Evolutionary conservation across 176 grass and related monocot species (phyloP).

Genomic region (Hsuehochloa calcarea): DNA sequence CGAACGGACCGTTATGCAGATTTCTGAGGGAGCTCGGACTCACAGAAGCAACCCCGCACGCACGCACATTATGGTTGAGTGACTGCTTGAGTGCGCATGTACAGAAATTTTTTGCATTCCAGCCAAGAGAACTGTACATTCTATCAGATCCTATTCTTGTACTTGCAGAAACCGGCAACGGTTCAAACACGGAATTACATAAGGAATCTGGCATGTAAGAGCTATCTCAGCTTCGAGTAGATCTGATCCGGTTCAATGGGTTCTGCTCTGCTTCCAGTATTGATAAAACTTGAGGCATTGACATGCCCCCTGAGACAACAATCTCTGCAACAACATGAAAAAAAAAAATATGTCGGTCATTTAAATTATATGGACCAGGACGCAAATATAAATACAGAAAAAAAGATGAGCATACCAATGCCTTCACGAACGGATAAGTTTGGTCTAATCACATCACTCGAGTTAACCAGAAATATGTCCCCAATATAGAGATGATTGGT

Average conservation of each 20-base stretch:
- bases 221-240: constrained; percentile 47
- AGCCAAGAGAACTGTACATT: constrained; percentile 26
- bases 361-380: background rate
- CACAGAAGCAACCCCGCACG: background rate
- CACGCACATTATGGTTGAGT: background rate
- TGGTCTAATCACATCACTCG: constrained; percentile 60
- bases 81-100: background rate
- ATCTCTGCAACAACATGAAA: constrained; percentile 43
- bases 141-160: constrained; percentile 32
- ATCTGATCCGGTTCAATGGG: constrained; percentile 41
- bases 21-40: background rate
- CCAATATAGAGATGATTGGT: constrained; percentile 80
- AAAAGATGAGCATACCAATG: constrained; percentile 47
- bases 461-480: constrained; percentile 62
- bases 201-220: background rate
- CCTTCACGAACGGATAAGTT: constrained; percentile 74
- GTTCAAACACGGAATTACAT: background rate
- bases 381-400: background rate
- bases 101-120: background rate
- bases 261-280: constrained; percentile 41
- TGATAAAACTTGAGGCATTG: constrained; percentile 58
- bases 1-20: background rate
- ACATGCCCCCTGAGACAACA: constrained; percentile 65
- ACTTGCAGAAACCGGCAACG: constrained; percentile 17
- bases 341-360: background rate